Evolutionary conservation across 2,329 filamentous ascomycete species (phyloP).

Genomic region (Neonectria punicea): DNA sequence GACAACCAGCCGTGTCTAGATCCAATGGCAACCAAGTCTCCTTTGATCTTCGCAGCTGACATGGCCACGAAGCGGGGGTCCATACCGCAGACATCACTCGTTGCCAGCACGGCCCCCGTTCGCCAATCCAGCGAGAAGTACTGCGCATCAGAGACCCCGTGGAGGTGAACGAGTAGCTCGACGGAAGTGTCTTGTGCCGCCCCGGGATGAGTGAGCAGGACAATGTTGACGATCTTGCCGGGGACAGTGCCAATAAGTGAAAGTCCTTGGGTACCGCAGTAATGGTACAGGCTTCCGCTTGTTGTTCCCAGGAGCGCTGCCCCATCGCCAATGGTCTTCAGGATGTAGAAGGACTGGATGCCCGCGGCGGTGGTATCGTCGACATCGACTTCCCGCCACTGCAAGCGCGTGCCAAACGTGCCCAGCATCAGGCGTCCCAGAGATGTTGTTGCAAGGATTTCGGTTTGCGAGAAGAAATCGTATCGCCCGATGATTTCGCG

Average conservation of each 20-base stretch:
- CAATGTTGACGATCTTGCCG: constrained; percentile 64
- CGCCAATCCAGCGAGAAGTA: constrained; percentile 53
- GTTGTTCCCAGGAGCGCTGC: constrained; percentile 61
- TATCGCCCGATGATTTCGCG: constrained; percentile 68
- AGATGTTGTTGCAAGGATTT: constrained; percentile 67
- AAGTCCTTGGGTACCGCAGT: constrained; percentile 46
- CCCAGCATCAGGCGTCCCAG: constrained; percentile 68
- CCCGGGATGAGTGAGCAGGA: constrained; percentile 47
- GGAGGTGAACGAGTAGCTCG: constrained; percentile 57
- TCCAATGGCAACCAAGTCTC: constrained; percentile 60
- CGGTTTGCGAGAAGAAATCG: constrained; percentile 65
- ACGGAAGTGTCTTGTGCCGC: constrained; percentile 18
- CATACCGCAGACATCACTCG: constrained; percentile 50
- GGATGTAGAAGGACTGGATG: constrained; percentile 59
- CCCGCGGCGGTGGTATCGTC: constrained; percentile 49
- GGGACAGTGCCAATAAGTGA: constrained; percentile 52
- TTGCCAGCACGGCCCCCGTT: constrained; percentile 43
- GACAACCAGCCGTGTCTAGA: constrained; percentile 63
- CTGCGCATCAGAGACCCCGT: constrained; percentile 56
- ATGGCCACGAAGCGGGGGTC: constrained; percentile 63
- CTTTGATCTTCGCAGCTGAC: constrained; percentile 54
- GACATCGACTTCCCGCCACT: constrained; percentile 57
- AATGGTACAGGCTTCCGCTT: constrained; percentile 60
- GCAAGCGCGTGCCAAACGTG: constrained; percentile 43
- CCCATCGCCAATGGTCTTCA: constrained; percentile 53